Evolutionary conservation across 345 rosid species (phyloP).

Genomic region (Gynandropsis gynandra): DNA sequence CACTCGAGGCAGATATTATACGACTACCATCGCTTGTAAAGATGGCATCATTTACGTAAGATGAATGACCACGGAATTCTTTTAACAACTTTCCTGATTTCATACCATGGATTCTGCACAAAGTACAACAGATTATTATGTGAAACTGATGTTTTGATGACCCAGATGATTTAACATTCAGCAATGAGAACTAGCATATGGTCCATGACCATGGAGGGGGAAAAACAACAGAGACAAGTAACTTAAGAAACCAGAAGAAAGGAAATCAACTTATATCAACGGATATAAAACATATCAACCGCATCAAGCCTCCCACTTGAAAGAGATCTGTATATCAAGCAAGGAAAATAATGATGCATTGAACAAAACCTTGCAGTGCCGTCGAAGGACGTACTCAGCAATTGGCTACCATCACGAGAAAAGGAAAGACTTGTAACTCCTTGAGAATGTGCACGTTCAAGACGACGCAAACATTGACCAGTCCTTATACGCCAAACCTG

Average conservation of each 20-base stretch:
- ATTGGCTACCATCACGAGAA: conserved; percentile 96
- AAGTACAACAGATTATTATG: conserved; percentile 6
- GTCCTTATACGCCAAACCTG: conserved; percentile 98
- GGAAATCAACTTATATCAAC: background rate
- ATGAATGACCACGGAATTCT: conserved; percentile 88
- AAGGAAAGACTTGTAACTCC: conserved; percentile 90
- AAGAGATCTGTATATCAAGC: background rate
- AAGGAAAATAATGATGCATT: conserved; percentile 8
- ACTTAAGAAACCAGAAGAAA: background rate
- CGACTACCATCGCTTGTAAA: conserved; percentile 87
- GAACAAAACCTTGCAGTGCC: conserved; percentile 66
- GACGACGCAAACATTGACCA: conserved; percentile 87
- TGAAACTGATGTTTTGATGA: conserved; percentile 10
- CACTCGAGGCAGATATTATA: conserved; percentile 86
- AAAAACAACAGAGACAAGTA: background rate
- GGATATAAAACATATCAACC: background rate
- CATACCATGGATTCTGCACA: conserved; percentile 81
- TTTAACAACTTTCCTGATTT: conserved; percentile 94
- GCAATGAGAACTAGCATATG: too few relatives aligned
- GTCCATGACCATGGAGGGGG: conserved; percentile 1
- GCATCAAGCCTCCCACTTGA: conserved; percentile 3
- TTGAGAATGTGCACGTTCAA: conserved; percentile 89
- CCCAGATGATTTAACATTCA: too few relatives aligned
- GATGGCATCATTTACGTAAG: conserved; percentile 88
- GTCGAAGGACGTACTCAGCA: conserved; percentile 92